Conservation (phyloP, 805 yeast species). For the Pichia sporocuriosa region DNA sequence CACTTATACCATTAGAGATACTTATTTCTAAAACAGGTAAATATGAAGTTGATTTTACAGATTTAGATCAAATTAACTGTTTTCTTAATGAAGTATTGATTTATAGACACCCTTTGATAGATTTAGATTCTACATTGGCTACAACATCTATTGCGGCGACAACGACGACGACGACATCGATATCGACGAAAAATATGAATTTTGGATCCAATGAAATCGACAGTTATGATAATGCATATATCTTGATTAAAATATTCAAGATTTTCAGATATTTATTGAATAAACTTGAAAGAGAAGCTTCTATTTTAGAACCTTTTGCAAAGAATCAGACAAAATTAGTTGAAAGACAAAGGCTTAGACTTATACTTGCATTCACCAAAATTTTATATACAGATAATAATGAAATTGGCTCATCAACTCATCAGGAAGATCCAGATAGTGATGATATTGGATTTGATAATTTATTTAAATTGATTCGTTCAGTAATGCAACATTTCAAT, state of each 20-base stretch:
- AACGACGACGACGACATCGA: not conserved
- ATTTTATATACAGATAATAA: conserved; percentile 22
- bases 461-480: conserved; percentile 25
- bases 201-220: conserved; percentile 6
- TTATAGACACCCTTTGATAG: conserved; percentile 15
- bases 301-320: conserved; percentile 20
- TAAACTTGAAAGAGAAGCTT: conserved; percentile 24
- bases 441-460: conserved; percentile 28
- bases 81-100: conserved; percentile 17
- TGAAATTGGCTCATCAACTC: conserved; percentile 10
- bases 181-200: not conserved
- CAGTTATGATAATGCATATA: conserved; percentile 30
- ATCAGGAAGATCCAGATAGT: conserved; percentile 7
- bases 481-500: conserved; percentile 21
- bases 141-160: too few species aligned
- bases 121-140: too few species aligned
- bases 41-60: conserved; percentile 12
- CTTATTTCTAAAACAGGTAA: conserved; percentile 9
- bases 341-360: conserved; percentile 26
- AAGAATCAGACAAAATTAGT: conserved; percentile 18
- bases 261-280: conserved; percentile 25
- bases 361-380: conserved; percentile 29
- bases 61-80: conserved; percentile 13
- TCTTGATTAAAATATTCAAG: conserved; percentile 37
- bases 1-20: conserved; percentile 22